Conservation (phyloP, 1,284 basidiomycete species). For the Ganoderma lucidum region DNA sequence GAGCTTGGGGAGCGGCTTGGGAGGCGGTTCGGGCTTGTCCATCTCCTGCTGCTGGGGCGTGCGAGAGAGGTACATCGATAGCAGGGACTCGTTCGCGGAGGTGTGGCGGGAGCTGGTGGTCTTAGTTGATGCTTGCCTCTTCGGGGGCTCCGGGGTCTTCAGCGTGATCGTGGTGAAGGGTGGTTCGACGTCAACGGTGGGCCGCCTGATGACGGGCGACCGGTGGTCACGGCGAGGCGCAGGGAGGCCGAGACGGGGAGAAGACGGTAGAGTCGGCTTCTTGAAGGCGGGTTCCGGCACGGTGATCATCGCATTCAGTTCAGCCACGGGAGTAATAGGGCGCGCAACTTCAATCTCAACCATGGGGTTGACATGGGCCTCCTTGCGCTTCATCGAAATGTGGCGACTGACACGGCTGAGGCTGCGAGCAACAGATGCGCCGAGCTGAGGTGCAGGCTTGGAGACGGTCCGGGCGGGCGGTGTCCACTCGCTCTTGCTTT, state of each 20-base stretch:
- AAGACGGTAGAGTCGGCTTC: constrained; percentile 29
- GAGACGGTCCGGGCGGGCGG: constrained; percentile 29
- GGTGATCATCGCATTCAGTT: constrained; percentile 43
- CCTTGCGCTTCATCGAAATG: constrained; percentile 31
- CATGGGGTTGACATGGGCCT: constrained; percentile 18
- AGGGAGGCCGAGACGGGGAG: constrained; percentile 33
- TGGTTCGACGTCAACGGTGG: constrained; percentile 24
- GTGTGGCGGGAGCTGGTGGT: constrained; percentile 16
- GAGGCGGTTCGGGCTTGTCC: constrained; percentile 25
- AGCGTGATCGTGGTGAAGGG: constrained; percentile 36
- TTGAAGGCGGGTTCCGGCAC: constrained; percentile 34
- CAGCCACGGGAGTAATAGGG: constrained; percentile 46
- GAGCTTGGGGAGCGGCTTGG: constrained; percentile 26
- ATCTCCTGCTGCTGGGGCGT: constrained; percentile 26
- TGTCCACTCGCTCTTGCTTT: constrained; percentile 30
- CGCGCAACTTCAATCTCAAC: constrained; percentile 38
- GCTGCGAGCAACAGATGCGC: constrained; percentile 23
- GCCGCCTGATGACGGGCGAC: constrained; percentile 34
- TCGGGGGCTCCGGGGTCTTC: constrained; percentile 32
- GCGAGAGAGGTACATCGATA: constrained; percentile 42
- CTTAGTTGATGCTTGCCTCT: constrained; percentile 12
- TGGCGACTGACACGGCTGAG: constrained; percentile 25
- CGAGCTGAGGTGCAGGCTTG: constrained; percentile 19
- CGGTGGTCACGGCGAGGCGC: constrained; percentile 38
- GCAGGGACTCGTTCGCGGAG: constrained; percentile 38